Conservation (phyloP, 2,329 filamentous ascomycete species). For the Scedosporium dehoogii region DNA sequence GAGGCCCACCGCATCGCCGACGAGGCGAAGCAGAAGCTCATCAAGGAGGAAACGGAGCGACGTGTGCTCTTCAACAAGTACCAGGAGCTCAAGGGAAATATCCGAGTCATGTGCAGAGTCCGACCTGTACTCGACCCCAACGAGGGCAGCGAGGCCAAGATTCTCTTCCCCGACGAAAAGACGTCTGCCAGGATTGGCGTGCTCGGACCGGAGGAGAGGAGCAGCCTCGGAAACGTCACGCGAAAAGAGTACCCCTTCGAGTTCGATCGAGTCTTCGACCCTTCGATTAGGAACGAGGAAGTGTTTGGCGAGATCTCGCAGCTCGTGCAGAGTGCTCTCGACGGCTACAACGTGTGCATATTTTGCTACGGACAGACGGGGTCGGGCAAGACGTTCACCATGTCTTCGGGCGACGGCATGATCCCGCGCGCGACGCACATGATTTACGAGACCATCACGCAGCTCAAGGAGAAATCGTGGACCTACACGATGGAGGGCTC, state of each 20-base stretch:
- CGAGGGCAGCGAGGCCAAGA: constrained; percentile 59
- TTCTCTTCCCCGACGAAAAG: constrained; percentile 72
- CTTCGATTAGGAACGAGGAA: constrained; percentile 65
- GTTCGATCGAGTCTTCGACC: constrained; percentile 88
- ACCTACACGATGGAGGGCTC: constrained; percentile 87
- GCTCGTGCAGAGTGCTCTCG: constrained; percentile 87
- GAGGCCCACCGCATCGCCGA: constrained; percentile 64
- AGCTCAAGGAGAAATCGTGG: constrained; percentile 86
- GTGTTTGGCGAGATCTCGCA: constrained; percentile 96
- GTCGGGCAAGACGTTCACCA: constrained; percentile 92
- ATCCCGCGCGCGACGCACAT: constrained; percentile 88
- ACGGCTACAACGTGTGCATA: constrained; percentile 98
- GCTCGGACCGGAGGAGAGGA: constrained; percentile 73
- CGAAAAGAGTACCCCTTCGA: constrained; percentile 77
- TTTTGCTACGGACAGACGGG: constrained; percentile 98
- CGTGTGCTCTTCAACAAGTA: constrained; percentile 95
- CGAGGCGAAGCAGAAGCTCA: constrained; percentile 67
- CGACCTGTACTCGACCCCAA: constrained; percentile 56
- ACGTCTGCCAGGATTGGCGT: constrained; percentile 83
- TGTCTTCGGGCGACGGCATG: constrained; percentile 87
- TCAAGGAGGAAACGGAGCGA: constrained; percentile 82
- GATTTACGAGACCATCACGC: constrained; percentile 81
- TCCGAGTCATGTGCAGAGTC: constrained; percentile 94
- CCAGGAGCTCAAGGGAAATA: constrained; percentile 95
- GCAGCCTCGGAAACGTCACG: constrained; percentile 63